These are phyloP conservation scores for Rhododendron simsii DNA, from an alignment of 148 eudicot genomes.

Conservation along the genomic window DNA sequence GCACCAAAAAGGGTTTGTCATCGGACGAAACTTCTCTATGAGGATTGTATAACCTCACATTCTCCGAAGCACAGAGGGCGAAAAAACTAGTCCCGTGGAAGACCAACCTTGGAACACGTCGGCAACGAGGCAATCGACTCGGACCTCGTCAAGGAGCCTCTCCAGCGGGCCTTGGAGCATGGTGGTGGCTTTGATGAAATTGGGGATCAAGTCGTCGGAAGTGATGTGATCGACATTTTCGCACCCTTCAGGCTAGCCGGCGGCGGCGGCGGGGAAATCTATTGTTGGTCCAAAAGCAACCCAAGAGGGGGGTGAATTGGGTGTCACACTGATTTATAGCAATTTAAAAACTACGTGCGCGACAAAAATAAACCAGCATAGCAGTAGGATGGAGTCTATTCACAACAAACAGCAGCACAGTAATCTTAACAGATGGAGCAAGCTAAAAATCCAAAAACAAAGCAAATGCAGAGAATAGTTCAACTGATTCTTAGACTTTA, in stretches of 20 bases:
- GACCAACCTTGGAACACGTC: no score
- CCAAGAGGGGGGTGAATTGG: no score
- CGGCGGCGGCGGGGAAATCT: conserved; percentile 29
- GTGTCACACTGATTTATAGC: no score
- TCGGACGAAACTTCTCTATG: conserved; percentile 29
- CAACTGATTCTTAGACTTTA: no score
- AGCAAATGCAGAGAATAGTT: no score
- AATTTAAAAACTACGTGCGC: no score
- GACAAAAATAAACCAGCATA: no score
- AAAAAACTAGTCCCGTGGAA: conserved; percentile 35
- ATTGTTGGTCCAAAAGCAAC: no score
- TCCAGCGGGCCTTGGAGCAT: conserved; percentile 16
- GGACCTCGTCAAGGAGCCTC: neutral
- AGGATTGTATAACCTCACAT: conserved; percentile 22
- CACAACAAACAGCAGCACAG: no score
- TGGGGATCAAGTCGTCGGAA: conserved; percentile 20
- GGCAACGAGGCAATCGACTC: conserved; percentile 37
- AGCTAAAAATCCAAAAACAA: no score
- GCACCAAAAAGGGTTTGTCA: conserved; percentile 31
- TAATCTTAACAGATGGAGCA: no score
- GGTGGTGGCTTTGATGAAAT: neutral
- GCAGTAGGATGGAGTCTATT: no score
- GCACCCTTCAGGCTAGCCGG: conserved; percentile 37
- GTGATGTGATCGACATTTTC: conserved; percentile 33
- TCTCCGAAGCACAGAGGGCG: conserved; percentile 22